These are phyloP conservation scores for Lindgomyces ingoldianus DNA, from an alignment of 495 filamentous ascomycete genomes.

Conservation along the genomic window DNA sequence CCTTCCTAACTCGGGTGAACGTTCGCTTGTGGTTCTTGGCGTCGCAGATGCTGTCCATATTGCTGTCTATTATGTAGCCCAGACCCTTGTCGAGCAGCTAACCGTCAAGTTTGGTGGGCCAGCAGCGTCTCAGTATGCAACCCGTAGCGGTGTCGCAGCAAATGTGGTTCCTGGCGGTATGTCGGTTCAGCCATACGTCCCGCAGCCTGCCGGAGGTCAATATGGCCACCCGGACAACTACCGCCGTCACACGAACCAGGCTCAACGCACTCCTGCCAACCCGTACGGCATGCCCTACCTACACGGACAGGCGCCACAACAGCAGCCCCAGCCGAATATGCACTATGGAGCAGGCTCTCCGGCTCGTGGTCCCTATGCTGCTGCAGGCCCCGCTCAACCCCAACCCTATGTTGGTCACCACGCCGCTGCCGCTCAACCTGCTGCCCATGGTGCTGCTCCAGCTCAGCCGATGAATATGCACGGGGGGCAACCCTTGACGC, in stretches of 20 bases:
- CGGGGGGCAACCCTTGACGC: conserved; percentile 70
- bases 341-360: conserved; percentile 73
- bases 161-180: conserved; percentile 93
- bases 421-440: conserved; percentile 43
- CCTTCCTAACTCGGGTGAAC: conserved; percentile 89
- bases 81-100: conserved; percentile 91
- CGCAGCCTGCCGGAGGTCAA: conserved; percentile 86
- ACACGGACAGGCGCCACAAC: conserved; percentile 64
- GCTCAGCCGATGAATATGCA: conserved; percentile 62
- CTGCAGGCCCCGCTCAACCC: conserved; percentile 77
- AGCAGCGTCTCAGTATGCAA: conserved; percentile 94
- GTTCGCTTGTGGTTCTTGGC: conserved; percentile 75
- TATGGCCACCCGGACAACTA: conserved; percentile 90
- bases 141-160: conserved; percentile 87
- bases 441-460: conserved; percentile 55
- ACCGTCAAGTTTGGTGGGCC: conserved; percentile 95
- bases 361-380: conserved; percentile 60
- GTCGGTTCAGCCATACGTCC: conserved; percentile 95
- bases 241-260: conserved; percentile 64
- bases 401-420: conserved; percentile 62
- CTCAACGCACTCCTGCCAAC: conserved; percentile 57
- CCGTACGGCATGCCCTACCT: conserved; percentile 59
- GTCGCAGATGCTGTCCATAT: conserved; percentile 82
- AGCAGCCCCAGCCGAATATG: conserved; percentile 57
- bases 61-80: conserved; percentile 96